A percentile compares a stretch with the other conserved stretches of the same genome.
Conservation (phyloP, 2,329 filamentous ascomycete species). For the Hypoxylon sp. region DNA sequence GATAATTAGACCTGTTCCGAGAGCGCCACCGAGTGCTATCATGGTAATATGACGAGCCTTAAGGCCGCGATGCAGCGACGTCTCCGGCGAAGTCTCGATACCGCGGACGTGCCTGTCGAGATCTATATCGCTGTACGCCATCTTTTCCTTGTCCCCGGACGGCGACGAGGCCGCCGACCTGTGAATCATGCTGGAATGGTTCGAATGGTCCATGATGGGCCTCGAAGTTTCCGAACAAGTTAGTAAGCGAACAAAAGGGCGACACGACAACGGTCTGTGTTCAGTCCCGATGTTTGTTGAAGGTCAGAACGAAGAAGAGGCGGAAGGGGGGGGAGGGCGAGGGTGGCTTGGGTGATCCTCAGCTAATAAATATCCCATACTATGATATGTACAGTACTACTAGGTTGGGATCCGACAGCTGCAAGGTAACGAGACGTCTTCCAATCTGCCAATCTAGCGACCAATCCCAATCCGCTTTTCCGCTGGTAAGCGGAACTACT, state of each 20-base stretch:
- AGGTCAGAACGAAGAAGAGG: slow-evolving; percentile 30
- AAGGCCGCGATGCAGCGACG: slow-evolving; percentile 66
- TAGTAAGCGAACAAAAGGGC: slow-evolving; percentile 16
- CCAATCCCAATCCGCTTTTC: slow-evolving; percentile 20
- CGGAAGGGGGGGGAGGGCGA: slow-evolving; percentile 3
- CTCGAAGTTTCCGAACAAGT: slow-evolving; percentile 11
- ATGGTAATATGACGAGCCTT: slow-evolving; percentile 70
- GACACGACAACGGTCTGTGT: slow-evolving; percentile 31
- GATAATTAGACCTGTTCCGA: slow-evolving; percentile 81
- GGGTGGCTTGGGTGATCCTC: slow-evolving; percentile 30
- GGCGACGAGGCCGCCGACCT: slow-evolving; percentile 54
- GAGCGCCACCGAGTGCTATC: slow-evolving; percentile 81
- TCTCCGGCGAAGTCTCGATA: slow-evolving; percentile 65
- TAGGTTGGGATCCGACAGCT: slow-evolving; percentile 18
- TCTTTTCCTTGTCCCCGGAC: slow-evolving; percentile 51
- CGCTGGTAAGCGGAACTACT: slow-evolving; percentile 14
- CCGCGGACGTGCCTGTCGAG: slow-evolving; percentile 59
- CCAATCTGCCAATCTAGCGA: slow-evolving; percentile 20
- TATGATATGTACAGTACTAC: background rate
- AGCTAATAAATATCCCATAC: slow-evolving; percentile 35
- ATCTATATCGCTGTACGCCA: slow-evolving; percentile 47
- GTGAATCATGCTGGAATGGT: slow-evolving; percentile 49
- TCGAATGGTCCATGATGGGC: slow-evolving; percentile 32
- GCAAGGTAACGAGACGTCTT: slow-evolving; percentile 40
- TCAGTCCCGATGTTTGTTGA: slow-evolving; percentile 29